phyloP scores from a whole-genome alignment of 2,329 filamentous ascomycete genomes.

The Neofusicoccum sp. region DNA sequence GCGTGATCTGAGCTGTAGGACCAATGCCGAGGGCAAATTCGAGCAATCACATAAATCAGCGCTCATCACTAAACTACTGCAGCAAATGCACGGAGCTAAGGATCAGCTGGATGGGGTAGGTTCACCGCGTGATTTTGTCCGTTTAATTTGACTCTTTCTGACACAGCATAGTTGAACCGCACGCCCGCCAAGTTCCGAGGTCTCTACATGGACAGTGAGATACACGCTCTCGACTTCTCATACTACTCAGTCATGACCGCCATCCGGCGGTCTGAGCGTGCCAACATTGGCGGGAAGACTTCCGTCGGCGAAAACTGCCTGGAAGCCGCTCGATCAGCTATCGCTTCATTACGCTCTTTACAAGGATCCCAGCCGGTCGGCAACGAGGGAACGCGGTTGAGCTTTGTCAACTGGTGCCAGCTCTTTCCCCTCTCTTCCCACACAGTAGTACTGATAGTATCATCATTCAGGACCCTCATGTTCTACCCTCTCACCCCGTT shows the following conservation, averaged over 20 bases:
- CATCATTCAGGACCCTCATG: conserved; percentile 30
- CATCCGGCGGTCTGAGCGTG: conserved; percentile 29
- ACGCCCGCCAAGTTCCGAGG: conserved; percentile 15
- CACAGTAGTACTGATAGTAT: too few relatives aligned
- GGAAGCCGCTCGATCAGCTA: conserved; percentile 30
- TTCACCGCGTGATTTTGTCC: conserved; percentile 14
- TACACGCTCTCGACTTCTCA: conserved; percentile 27
- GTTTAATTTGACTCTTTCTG: not conserved
- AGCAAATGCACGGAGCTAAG: not conserved
- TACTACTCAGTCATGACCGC: conserved; percentile 33
- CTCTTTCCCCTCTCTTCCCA: too few relatives aligned
- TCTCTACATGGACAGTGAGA: conserved; percentile 27
- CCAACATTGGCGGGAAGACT: conserved; percentile 27
- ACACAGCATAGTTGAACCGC: conserved; percentile 22
- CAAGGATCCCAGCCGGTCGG: conserved; percentile 20
- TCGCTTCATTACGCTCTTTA: conserved; percentile 29
- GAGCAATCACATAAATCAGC: conserved; percentile 22
- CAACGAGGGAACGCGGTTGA: not conserved
- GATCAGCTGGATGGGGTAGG: not conserved
- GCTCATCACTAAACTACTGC: conserved; percentile 1
- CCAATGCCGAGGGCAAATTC: conserved; percentile 19
- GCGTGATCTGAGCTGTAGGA: not conserved
- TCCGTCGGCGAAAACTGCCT: conserved; percentile 32
- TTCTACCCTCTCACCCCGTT: conserved; percentile 35
- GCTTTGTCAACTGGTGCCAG: not conserved